These are phyloP conservation scores for Monosporozyma solicola DNA, from an alignment of 805 yeast species.

Conservation along the genomic window DNA sequence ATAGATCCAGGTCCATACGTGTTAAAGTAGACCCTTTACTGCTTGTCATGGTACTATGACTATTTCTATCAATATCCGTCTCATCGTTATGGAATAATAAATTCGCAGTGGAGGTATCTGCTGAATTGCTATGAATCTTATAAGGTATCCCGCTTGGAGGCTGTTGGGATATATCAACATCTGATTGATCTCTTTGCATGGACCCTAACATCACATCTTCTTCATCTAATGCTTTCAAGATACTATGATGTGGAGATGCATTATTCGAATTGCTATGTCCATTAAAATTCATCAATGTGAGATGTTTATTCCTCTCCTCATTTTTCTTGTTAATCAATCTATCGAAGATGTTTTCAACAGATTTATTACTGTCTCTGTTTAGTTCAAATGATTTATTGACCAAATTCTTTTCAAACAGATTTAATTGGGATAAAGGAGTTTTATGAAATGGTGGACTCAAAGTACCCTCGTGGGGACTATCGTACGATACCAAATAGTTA, in stretches of 20 bases:
- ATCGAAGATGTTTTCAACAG: conserved; percentile 6
- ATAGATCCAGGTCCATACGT: conserved; percentile 4
- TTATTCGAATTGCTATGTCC: background rate
- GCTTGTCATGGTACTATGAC: background rate
- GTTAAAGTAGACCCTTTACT: conserved; percentile 1
- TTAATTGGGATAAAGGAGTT: background rate
- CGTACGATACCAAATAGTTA: background rate
- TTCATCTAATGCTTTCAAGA: conserved; percentile 14
- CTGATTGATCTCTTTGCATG: background rate
- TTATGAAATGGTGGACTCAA: conserved; percentile 1
- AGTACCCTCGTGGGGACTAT: background rate
- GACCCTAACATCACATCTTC: conserved; percentile 27
- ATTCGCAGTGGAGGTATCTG: background rate
- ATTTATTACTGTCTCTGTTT: conserved; percentile 6
- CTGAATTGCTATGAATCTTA: background rate
- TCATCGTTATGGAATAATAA: background rate
- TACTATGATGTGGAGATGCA: conserved; percentile 1
- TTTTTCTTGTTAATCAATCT: conserved; percentile 6
- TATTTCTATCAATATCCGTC: conserved; percentile 3
- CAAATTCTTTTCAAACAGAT: conserved; percentile 20
- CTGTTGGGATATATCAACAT: background rate
- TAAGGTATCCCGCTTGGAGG: background rate
- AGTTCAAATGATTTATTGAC: conserved; percentile 27
- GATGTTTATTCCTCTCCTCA: conserved; percentile 7
- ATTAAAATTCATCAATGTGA: conserved; percentile 7